phyloP scores from a whole-genome alignment of 2,329 filamentous ascomycete species.

The Aciculosporium take region DNA sequence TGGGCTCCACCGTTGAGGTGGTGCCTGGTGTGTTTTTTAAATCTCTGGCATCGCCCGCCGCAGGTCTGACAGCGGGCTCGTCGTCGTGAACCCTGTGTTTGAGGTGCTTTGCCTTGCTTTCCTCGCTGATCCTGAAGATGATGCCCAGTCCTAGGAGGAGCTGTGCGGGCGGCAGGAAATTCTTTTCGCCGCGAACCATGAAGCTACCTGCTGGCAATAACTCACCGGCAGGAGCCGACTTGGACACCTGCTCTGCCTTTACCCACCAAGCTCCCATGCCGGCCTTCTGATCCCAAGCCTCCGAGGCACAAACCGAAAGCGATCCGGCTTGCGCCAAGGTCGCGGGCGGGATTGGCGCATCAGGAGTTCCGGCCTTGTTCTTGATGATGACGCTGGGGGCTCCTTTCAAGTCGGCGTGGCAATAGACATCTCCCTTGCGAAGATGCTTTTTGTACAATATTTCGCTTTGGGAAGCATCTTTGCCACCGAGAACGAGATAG shows the following conservation, averaged over 20 bases:
- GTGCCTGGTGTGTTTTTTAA: slow-evolving; percentile 8
- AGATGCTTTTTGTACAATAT: slow-evolving; percentile 79
- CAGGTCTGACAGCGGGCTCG: slow-evolving; percentile 7
- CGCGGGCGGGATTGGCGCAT: slow-evolving; percentile 80
- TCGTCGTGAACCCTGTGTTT: slow-evolving; percentile 41
- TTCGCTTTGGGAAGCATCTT: slow-evolving; percentile 81
- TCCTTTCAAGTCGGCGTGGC: slow-evolving; percentile 78
- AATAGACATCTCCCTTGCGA: slow-evolving; percentile 79
- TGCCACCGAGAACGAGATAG: slow-evolving; percentile 79
- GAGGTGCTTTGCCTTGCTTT: slow-evolving; percentile 66
- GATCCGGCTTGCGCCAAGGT: slow-evolving; percentile 84
- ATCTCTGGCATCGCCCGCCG: slow-evolving; percentile 6
- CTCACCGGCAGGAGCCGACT: slow-evolving; percentile 66
- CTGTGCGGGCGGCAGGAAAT: slow-evolving; percentile 76
- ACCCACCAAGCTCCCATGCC: slow-evolving; percentile 97
- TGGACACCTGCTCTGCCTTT: slow-evolving; percentile 75
- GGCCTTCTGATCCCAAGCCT: slow-evolving; percentile 92
- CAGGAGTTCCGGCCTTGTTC: slow-evolving; percentile 62
- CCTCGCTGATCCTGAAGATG: slow-evolving; percentile 77
- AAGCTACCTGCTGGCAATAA: slow-evolving; percentile 69
- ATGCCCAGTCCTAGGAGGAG: slow-evolving; percentile 77
- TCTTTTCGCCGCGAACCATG: slow-evolving; percentile 73
- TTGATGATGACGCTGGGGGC: slow-evolving; percentile 81
- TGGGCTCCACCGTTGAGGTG: slow-evolving; percentile 11
- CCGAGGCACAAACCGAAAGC: slow-evolving; percentile 70